Conservation (phyloP, 192 early-diverging fungal species). For the Funneliformis geosporum region DNA sequence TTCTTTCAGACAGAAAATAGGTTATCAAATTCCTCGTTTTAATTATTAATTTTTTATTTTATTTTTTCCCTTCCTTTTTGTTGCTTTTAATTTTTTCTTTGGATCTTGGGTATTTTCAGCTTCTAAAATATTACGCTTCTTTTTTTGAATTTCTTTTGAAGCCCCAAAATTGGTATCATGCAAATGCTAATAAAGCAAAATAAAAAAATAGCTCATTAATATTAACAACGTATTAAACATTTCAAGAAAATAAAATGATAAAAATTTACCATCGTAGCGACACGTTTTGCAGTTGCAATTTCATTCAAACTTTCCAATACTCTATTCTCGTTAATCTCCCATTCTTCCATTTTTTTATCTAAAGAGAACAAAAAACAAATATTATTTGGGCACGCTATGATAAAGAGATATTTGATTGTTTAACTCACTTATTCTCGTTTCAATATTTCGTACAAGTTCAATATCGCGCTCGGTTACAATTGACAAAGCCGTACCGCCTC, state of each 20-base stretch:
- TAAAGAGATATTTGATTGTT: not conserved
- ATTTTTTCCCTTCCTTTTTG: not conserved
- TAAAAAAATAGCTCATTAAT: not conserved
- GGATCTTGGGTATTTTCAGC: not conserved
- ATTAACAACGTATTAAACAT: not conserved
- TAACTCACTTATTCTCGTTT: constrained; percentile 71
- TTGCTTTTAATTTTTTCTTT: not conserved
- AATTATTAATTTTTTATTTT: not conserved
- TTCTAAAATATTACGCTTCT: constrained; percentile 45
- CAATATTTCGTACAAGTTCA: constrained; percentile 87
- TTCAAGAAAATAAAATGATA: not conserved
- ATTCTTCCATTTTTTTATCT: constrained; percentile 83
- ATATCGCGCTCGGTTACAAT: constrained; percentile 88
- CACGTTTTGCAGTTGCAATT: constrained; percentile 84
- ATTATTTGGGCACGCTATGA: not conserved
- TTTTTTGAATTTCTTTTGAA: constrained; percentile 59
- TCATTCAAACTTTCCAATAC: constrained; percentile 84
- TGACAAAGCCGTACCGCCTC: constrained; percentile 86
- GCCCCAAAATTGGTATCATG: constrained; percentile 55
- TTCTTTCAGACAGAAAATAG: too few species aligned
- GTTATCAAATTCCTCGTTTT: not conserved
- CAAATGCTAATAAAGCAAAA: constrained; percentile 40
- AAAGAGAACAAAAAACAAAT: not conserved
- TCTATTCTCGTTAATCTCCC: constrained; percentile 73
- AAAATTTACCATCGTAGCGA: constrained; percentile 77